Percentiles rank a stretch among this genome's conserved stretches.
Conservation (phyloP, 75 land plant species). For the Pinus tabuliformis region DNA sequence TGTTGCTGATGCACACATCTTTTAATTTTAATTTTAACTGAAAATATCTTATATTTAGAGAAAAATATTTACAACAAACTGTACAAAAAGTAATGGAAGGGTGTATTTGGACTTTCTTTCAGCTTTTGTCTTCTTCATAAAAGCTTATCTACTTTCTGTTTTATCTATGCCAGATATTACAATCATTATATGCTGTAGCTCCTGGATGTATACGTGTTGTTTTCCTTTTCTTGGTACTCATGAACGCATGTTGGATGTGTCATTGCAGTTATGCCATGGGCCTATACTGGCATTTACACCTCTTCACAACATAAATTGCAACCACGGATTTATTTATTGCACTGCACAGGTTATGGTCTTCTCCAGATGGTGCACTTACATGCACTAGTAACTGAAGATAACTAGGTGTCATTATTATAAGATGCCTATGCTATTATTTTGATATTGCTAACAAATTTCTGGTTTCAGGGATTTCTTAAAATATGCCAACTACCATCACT, state of each 20-base stretch:
- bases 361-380: neutral
- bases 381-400: neutral
- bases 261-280: slow-evolving; percentile 81
- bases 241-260: neutral
- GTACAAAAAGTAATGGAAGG: too few species aligned
- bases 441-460: neutral
- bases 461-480: slow-evolving; percentile 73
- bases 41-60: too few species aligned
- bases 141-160: too few species aligned
- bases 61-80: too few species aligned
- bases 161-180: too few species aligned
- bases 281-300: slow-evolving; percentile 88
- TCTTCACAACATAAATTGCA: slow-evolving; percentile 95
- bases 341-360: slow-evolving; percentile 67
- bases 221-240: neutral
- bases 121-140: too few species aligned
- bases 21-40: too few species aligned
- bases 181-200: neutral
- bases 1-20: too few species aligned
- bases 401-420: neutral
- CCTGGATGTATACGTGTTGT: neutral
- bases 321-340: slow-evolving; percentile 92
- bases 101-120: too few species aligned
- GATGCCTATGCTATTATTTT: neutral
- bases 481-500: slow-evolving; percentile 87